Evolutionary conservation across 345 rosid species (phyloP).

Genomic region (Pistacia integerrima): DNA sequence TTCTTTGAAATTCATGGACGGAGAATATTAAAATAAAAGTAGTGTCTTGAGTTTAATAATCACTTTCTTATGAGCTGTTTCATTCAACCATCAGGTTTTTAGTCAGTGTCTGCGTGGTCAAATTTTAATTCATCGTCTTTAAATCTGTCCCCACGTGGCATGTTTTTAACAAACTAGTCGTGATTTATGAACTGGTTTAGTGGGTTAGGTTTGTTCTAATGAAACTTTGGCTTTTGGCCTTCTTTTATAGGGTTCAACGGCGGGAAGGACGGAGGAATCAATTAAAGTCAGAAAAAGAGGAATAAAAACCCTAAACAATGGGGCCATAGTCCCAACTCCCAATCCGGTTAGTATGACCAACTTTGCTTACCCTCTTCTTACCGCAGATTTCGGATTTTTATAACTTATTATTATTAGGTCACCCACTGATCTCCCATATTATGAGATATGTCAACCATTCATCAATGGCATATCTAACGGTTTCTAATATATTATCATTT

Average conservation of each 20-base stretch:
- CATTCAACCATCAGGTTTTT: neutral
- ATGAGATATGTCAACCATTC: neutral
- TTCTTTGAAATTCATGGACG: neutral
- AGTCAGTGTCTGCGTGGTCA: neutral
- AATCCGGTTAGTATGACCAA: constrained; percentile 7
- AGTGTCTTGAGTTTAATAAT: neutral
- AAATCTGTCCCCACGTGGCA: constrained; percentile 5
- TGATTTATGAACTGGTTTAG: neutral
- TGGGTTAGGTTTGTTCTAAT: neutral
- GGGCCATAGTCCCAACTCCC: constrained; percentile 11
- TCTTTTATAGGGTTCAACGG: constrained; percentile 30
- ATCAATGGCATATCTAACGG: neutral
- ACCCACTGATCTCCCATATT: neutral
- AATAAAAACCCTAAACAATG: constrained; percentile 8
- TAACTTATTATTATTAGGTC: neutral
- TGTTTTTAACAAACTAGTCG: neutral
- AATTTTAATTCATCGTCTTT: neutral
- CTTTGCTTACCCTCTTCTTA: constrained; percentile 9
- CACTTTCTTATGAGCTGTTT: neutral
- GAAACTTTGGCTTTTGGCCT: too few species aligned
- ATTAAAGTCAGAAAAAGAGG: neutral
- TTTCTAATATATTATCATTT: too few species aligned
- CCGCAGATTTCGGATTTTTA: constrained; percentile 24
- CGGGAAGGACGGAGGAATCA: constrained; percentile 46
- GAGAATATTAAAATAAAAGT: neutral